These are phyloP conservation scores for Aspergillus amoenus DNA, from an alignment of 2,329 filamentous ascomycete species.

Conservation along the genomic window DNA sequence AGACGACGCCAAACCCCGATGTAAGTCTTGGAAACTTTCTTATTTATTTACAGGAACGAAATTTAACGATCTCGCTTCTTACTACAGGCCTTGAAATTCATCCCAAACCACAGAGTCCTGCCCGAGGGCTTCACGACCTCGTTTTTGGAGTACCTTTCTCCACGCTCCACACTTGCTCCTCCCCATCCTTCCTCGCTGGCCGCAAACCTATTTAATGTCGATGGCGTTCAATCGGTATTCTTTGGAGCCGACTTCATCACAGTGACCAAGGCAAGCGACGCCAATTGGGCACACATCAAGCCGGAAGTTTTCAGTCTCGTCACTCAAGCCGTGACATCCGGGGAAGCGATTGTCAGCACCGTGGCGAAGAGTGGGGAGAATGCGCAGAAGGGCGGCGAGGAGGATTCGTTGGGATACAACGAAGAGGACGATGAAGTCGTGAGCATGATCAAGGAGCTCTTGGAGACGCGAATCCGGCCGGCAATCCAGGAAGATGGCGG, in stretches of 20 bases:
- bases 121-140: conserved; percentile 70
- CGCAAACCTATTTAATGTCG: conserved; percentile 85
- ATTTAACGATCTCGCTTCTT: background rate
- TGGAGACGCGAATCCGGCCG: conserved; percentile 91
- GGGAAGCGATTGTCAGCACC: conserved; percentile 75
- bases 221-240: conserved; percentile 92
- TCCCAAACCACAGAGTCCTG: conserved; percentile 83
- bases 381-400: conserved; percentile 50
- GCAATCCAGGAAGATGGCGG: conserved; percentile 97
- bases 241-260: conserved; percentile 97
- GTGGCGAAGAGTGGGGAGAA: conserved; percentile 59
- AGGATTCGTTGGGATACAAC: conserved; percentile 76
- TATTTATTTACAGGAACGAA: background rate
- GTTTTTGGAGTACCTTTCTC: conserved; percentile 89
- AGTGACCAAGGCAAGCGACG: conserved; percentile 83
- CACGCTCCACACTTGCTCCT: conserved; percentile 81
- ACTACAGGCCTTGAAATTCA: conserved; percentile 75
- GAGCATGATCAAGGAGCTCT: conserved; percentile 96
- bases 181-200: conserved; percentile 90
- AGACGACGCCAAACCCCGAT: conserved; percentile 90
- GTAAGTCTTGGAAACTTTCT: conserved; percentile 44
- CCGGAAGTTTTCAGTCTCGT: conserved; percentile 95
- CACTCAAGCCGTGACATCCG: conserved; percentile 84
- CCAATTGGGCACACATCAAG: conserved; percentile 91
- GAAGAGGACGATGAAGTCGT: conserved; percentile 93